Evolutionary conservation across 108 stramenopile genomes (phyloP), one percentile per base, ranked within the genome.

Genomic region (Nitzschia sp.): DNA sequence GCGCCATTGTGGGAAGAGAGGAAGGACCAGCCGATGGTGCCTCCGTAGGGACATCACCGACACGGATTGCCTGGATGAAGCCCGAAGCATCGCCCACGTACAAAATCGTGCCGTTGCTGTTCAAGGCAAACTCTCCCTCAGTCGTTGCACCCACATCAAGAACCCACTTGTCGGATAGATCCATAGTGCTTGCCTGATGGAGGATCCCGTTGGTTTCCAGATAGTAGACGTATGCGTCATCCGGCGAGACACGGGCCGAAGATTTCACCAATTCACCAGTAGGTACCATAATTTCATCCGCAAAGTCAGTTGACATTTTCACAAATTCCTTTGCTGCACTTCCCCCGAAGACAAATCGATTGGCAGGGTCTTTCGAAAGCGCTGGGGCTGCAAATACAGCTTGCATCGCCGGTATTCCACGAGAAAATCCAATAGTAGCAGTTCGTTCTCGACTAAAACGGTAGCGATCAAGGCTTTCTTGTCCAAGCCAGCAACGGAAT

Each of bases 371-470:
- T 1, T 34, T 69, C 25, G 69, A 34, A 1, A 76, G 26, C 21
- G 60, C 33, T 25, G 30, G 67, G 35, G 31, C 31, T 13, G 52
- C 45, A 27, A 13, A 45, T n/a, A 54, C 31, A 9, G 55, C 31
- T 45, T 58, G 54, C 23, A 55, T 34, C 8, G 30, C 34, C 26
- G 68, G 68, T 27, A 16, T 31, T 45, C 54, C 68, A 25, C 56
- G 54, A 19, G 31, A 22, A 27, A 69, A 69, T 21, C 31, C 36
- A 21, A 56, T 28, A 6, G 22, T 17, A 29, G 26, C 28, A n/a
- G 50, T 69, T 31, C 52, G 68, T 1, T n/a, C 56, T 30, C 68
- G 68, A 13, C 27, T 57, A 36, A 69, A 69, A n/a, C 54, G 54
- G 29, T 21, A 33, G 27, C 52, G 45, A 34, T 68, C 75, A 36